These are phyloP conservation scores for Narthecium ossifragum DNA, from an alignment of 106 monocot species.

Conservation along the genomic window DNA sequence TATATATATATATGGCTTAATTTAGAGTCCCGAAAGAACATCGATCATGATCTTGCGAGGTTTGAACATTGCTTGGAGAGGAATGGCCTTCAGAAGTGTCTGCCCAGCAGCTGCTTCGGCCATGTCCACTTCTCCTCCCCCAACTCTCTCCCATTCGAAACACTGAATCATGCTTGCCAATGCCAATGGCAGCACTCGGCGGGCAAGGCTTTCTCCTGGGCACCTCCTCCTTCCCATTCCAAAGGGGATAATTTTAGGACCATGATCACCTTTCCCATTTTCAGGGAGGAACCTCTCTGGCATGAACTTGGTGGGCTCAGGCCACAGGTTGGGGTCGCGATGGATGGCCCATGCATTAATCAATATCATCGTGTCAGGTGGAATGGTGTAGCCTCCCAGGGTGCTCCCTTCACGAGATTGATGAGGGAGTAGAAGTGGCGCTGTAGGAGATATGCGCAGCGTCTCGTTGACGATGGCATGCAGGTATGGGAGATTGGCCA, in stretches of 20 bases:
- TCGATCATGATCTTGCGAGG: too few species aligned
- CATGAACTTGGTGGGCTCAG: too few species aligned
- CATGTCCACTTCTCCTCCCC: constrained; percentile 14
- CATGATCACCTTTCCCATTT: constrained; percentile 4
- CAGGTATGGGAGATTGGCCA: too few species aligned
- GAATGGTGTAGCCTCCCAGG: constrained; percentile 14
- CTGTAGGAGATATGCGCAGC: constrained; percentile 9
- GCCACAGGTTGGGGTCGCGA: too few species aligned
- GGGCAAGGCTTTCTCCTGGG: constrained; percentile 19
- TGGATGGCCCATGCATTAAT: too few species aligned
- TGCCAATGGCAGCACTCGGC: constrained; percentile 15
- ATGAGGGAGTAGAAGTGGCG: constrained; percentile 22
- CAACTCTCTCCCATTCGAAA: constrained; percentile 25
- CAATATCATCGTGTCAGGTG: constrained; percentile 20
- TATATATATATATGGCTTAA: too few species aligned
- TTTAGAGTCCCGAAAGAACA: too few species aligned
- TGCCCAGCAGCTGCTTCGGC: constrained; percentile 4
- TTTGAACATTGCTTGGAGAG: too few species aligned
- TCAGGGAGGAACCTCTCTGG: too few species aligned
- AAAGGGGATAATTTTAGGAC: constrained; percentile 12
- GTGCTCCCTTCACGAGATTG: constrained; percentile 11
- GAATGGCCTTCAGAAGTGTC: too few species aligned
- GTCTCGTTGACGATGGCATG: too few species aligned
- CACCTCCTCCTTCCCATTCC: constrained; percentile 37
- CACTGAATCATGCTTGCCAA: constrained; percentile 28